phyloP scores from a whole-genome alignment of 768 basidiomycete genomes.

The Suillus weaverae region DNA sequence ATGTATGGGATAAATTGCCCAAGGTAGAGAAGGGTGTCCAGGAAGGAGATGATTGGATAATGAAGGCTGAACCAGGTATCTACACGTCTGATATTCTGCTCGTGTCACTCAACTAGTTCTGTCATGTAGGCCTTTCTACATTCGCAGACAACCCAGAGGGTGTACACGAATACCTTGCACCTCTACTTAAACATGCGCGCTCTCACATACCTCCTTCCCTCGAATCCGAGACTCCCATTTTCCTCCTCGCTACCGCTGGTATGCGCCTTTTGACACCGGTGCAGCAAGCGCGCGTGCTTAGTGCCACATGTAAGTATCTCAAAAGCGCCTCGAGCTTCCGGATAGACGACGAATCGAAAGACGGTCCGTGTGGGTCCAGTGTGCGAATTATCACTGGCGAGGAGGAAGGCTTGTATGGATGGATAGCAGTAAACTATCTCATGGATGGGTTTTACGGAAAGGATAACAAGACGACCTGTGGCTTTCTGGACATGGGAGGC shows the following conservation, averaged over 20 bases:
- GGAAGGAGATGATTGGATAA: constrained; percentile 80
- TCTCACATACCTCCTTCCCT: constrained; percentile 84
- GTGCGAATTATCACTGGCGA: constrained; percentile 95
- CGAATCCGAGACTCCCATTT: constrained; percentile 83
- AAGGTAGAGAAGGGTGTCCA: constrained; percentile 91
- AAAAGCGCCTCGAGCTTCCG: constrained; percentile 74
- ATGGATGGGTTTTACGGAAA: constrained; percentile 86
- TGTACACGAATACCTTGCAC: constrained; percentile 75
- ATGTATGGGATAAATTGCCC: constrained; percentile 61
- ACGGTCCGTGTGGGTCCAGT: constrained; percentile 88
- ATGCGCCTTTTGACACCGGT: constrained; percentile 83
- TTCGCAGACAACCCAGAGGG: constrained; percentile 68
- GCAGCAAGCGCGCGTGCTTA: constrained; percentile 72
- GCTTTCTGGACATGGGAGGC: constrained; percentile 99
- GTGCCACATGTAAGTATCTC: constrained; percentile 76
- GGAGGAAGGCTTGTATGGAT: constrained; percentile 97
- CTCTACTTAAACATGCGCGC: constrained; percentile 81
- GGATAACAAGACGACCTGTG: constrained; percentile 79
- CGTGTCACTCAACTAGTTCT: background rate
- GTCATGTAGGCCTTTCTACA: constrained; percentile 78
- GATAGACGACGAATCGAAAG: constrained; percentile 61
- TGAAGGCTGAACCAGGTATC: constrained; percentile 89
- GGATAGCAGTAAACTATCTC: constrained; percentile 99
- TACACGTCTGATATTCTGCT: constrained; percentile 28
- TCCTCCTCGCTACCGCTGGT: constrained; percentile 94